Base-by-base conservation (phyloP, 192 early-diverging fungal species). In the Podila epicladia region DNA sequence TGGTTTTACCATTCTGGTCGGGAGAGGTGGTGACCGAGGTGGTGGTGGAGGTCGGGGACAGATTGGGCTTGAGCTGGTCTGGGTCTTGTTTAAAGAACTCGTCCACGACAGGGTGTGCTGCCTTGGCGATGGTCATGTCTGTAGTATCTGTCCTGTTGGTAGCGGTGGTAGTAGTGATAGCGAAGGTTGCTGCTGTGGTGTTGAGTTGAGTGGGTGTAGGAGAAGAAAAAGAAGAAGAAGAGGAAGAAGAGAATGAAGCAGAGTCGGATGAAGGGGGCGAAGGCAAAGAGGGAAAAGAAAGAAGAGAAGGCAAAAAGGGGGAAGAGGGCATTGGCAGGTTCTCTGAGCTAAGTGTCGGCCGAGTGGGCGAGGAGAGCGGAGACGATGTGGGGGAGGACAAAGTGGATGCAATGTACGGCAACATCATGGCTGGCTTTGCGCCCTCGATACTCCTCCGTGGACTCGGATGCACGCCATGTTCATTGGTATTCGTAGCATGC, bases 181-280 rank as follows among this genome's bases (percentile, higher is more conserved):
- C 60, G 12, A 41, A 29, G 48, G 45, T 72, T 82, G 67, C 74
- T 82, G 35, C 12, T 28, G 15, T 60, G 19, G 41, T 60, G 31
- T 32, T 11, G 53, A 67, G 61, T 13, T 37, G 24, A 58, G 29
- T 15, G 62, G 55, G 38, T 61, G 33, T 6, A 22, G 28, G n/a
- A 65, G 38, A 28, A 22, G 55, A 28, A 8, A 11, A 28, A 17
- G 61, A 37, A 17, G 60, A 26, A 19, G 55, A 58, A 35, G 50
- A 58, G 8, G 64, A 57, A 3, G 74, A 64, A 26, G 24, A 45
- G 22, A 59, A 57, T 22, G 31, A 57, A 50, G 55, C 67, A 37
- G 57, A 63, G 45, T 22, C 64, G 31, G 32, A 45, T 4, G 38
- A 32, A 37, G 63, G 33, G 32, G 59, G 65, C 33, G 70, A 72